phyloP scores from a whole-genome alignment of 768 basidiomycete species.

The Termitomyces sp. region DNA sequence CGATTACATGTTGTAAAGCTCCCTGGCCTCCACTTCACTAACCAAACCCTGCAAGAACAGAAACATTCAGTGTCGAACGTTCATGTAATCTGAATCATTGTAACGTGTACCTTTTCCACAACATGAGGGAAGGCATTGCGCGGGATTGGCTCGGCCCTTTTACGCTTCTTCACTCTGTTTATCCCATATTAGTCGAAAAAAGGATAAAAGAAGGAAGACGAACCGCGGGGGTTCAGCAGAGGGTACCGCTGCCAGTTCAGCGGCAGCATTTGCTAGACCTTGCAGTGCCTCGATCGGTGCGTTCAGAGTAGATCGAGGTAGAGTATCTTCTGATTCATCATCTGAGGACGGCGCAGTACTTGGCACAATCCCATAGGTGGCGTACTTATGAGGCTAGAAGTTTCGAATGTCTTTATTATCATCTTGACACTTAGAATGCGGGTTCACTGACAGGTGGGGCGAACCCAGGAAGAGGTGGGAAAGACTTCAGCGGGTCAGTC shows the following conservation, averaged over 20 bases:
- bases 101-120: conserved; percentile 64
- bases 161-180: conserved; percentile 75
- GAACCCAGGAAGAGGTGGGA: conserved; percentile 89
- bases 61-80: neutral
- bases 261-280: conserved; percentile 91
- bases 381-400: conserved; percentile 79
- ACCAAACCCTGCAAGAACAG: conserved; percentile 64
- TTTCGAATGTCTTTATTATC: conserved; percentile 9
- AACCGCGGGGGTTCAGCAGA: conserved; percentile 62
- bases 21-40: conserved; percentile 78
- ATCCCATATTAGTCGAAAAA: conserved; percentile 5
- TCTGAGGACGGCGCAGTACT: conserved; percentile 83
- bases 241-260: conserved; percentile 83
- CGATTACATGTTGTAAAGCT: conserved; percentile 84
- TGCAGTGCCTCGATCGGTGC: conserved; percentile 94
- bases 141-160: conserved; percentile 77
- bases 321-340: conserved; percentile 86
- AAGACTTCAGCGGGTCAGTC: conserved; percentile 35
- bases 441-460: conserved; percentile 69
- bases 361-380: conserved; percentile 85
- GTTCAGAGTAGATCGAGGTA: conserved; percentile 78
- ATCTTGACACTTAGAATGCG: neutral
- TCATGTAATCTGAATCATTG: neutral
- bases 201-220: conserved; percentile 10
- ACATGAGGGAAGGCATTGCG: conserved; percentile 87